Base-by-base conservation (phyloP, 2,329 filamentous ascomycete species). In the Aspergillus brunneoviolaceus region DNA sequence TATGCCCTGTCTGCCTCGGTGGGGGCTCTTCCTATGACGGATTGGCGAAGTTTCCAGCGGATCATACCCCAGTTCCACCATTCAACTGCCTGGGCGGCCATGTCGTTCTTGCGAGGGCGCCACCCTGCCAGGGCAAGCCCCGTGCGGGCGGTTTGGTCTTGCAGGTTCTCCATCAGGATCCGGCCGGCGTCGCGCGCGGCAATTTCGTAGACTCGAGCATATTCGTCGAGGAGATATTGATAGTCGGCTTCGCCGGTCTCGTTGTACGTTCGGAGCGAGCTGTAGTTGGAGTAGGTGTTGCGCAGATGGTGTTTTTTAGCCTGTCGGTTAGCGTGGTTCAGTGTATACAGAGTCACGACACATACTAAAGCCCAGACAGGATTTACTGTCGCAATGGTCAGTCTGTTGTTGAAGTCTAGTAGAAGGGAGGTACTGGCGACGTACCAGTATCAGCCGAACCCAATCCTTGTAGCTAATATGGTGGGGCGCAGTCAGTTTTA, bases 71-170 rank as follows among this genome's bases (percentile, higher is more conserved):
- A 83, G 47, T 78, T 69, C 76, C 79, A 85, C 83, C 86, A 90
- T 59, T 90, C 87, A 1, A 85, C 80, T 0, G 86, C 85, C 59
- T 86, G 83, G 2, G 79, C 80, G 14, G 80, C 75, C 76, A 83
- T 82, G 55, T 87, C 79, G 48, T 71, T 50, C 57, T 78, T 79
- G 57, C 78, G 80, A 0, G 87, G 85, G 55, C 84, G 84, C 87
- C 87, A 90, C 1, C 84, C 86, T 0, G 81, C 82, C n/a, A 87
- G 69, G 10, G 79, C 81, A 7, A 89, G 72, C 0, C 84, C 88
- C 0, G 84, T 80, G 25, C 87, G 82, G n/a, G 80, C 79, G 39
- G 81, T 87, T 10, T 81, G 78, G 66, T 90, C 87, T 64, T 88
- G 86, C 9, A 87, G 71, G 63, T 88, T 88, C 1, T 86, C 73